Base-by-base conservation (phyloP, 352 stramenopile genomes). In the Ophiocytium majus region DNA sequence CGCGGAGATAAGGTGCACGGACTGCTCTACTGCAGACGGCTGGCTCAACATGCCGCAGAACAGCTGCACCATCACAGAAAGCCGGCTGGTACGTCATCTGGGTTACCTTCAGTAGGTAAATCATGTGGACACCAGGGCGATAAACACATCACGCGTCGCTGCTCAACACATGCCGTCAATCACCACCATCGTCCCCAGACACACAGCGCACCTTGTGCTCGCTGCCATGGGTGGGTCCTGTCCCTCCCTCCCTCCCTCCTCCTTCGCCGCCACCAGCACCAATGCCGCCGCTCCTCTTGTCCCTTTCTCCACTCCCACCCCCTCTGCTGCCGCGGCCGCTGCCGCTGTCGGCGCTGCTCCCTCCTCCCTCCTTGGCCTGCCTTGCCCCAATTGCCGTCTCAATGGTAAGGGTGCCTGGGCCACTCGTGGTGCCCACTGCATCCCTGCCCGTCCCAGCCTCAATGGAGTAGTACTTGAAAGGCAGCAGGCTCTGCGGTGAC, bases 331-430 rank as follows among this genome's bases (percentile, higher is more conserved):
- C 28, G 57, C 57, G 19, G 57, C 57, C 28, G 88, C 31, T 93
- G 81, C 64, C 92, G 79, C 1, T 85, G 79, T 63, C 87, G 50
- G 35, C 88, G 82, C 14, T 90, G 19, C 32, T 79, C 31, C 85
- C 5, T 31, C 17, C 31, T 81, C 50, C 17, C 63, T 31, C 23
- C 57, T 34, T 1, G 82, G 63, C 23, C 76, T 84, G 1, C 76
- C 63, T 10, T 82, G 81, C 14, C 89, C 78, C 19, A 28, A 82
- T 50, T n/a, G n/a, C 32, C 37, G 66, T 34, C 32, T 87, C 83
- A 80, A 87, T 82, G 32, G 57, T 80, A 10, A 87, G 80, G 17
- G 83, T 87, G 19, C 79, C 83, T 23, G 83, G 83, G 43, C 83
- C 83, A 37, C 75, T 84, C 10, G 82, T 37, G 10, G 81, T 88